These are phyloP conservation scores for Penicillium sp. DNA, from an alignment of 2,329 filamentous ascomycete species.

Conservation along the genomic window DNA sequence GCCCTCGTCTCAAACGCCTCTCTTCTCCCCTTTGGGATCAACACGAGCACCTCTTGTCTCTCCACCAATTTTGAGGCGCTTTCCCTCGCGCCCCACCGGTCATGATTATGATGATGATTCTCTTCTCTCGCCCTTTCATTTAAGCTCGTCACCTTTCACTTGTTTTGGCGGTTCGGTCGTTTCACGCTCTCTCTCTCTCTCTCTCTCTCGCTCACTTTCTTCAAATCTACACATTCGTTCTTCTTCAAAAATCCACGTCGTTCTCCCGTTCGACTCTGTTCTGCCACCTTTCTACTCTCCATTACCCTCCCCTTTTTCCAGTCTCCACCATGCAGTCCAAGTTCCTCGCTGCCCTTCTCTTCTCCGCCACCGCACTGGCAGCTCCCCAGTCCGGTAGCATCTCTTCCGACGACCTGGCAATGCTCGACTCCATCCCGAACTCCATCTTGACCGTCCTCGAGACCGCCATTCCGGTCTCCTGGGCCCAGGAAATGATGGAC, in stretches of 20 bases:
- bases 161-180: too few species aligned
- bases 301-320: neutral
- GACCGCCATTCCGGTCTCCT: conserved; percentile 22
- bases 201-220: too few species aligned
- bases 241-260: neutral
- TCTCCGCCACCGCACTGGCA: conserved; percentile 20
- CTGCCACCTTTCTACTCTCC: neutral
- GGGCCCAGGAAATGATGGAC: conserved; percentile 15
- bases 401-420: neutral
- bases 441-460: conserved; percentile 22
- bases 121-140: too few species aligned
- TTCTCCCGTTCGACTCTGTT: neutral
- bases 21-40: too few species aligned
- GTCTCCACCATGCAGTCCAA: conserved; percentile 23
- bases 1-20: too few species aligned
- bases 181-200: too few species aligned
- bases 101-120: too few species aligned
- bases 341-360: conserved; percentile 16
- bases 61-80: too few species aligned
- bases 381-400: conserved; percentile 8
- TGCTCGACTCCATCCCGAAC: conserved; percentile 6
- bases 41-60: too few species aligned
- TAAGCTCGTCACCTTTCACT: too few species aligned
- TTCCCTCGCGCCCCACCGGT: too few species aligned
- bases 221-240: too few species aligned